Base-by-base conservation (phyloP, 2,329 filamentous ascomycete genomes). In the Neocatenulostroma microsporum region DNA sequence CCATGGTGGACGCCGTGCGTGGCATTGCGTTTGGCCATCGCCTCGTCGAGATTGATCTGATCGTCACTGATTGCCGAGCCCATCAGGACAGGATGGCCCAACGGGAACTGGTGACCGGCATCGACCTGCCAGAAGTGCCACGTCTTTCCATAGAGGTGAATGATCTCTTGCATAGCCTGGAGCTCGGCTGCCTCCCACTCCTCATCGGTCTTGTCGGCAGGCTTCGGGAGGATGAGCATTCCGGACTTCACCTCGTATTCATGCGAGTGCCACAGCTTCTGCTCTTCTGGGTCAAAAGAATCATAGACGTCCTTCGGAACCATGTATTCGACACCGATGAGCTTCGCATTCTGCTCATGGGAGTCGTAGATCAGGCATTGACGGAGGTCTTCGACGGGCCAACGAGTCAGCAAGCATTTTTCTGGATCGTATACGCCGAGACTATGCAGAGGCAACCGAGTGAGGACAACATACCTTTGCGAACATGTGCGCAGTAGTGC, bases 311-410 rank as follows among this genome's bases (percentile, higher is more conserved):
- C 13, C 29, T 35, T 37, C 12, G 37, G 37, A 5, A 48, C 45
- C 44, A 48, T 48, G 36, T 48, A 48, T 24, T 47, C 46, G 24
- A 48, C 36, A 7, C 45, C 46, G 24, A 47, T 45, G 15, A 48
- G 35, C 10, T 34, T 27, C 18, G 46, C 44, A 26, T 42, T 25
- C 10, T 42, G 21, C 27, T 36, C 27, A 24, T 37, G 30, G 6
- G 44, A 42, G 30, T 47, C 46, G 35, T 48, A 48, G 34, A 47
- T 42, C 10, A 45, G 30, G 33, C 46, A 48, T 36, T 47, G 46
- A 15, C 46, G 37, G 11, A 47, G 44, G 31, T 45, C 46, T 41
- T n/a, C n/a, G n/a, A n/a, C n/a, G n/a, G n/a, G n/a, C n/a, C n/a
- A n/a, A n/a, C n/a, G n/a, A n/a, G n/a, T n/a, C n/a, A n/a, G n/a